A percentile compares a stretch with the other conserved stretches of the same genome.
Conservation (phyloP, 2,329 filamentous ascomycete genomes). For the Fusarium sp. region DNA sequence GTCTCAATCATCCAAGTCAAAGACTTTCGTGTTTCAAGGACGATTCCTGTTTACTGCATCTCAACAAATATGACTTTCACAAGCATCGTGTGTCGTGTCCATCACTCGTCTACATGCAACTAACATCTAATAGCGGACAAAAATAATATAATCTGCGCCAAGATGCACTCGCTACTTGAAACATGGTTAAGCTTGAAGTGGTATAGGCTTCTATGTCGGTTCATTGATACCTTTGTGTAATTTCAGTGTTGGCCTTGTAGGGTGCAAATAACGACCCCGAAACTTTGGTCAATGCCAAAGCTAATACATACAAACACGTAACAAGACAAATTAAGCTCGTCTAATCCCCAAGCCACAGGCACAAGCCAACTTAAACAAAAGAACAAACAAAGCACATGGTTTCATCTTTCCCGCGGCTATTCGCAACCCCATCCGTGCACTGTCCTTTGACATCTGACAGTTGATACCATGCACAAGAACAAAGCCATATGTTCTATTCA, state of each 20-base stretch:
- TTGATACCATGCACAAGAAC: conserved; percentile 2
- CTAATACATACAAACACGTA: neutral
- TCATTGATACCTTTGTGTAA: conserved; percentile 1
- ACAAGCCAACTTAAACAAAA: conserved; percentile 14
- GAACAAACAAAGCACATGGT: conserved; percentile 4
- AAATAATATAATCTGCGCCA: no score
- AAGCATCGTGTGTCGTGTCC: no score
- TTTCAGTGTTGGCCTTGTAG: conserved; percentile 3
- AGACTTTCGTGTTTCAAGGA: no score
- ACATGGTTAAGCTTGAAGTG: neutral
- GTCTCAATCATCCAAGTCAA: no score
- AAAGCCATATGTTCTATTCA: conserved; percentile 9
- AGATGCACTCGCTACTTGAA: neutral
- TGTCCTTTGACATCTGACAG: conserved; percentile 6
- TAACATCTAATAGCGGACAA: no score
- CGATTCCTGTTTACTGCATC: no score
- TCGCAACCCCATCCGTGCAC: conserved; percentile 20
- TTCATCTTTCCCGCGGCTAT: conserved; percentile 8
- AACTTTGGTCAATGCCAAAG: conserved; percentile 8
- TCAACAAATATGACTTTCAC: no score
- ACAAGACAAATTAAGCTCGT: neutral
- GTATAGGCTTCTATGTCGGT: neutral
- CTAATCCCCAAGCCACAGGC: conserved; percentile 6
- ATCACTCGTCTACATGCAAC: no score
- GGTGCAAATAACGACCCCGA: neutral